Percentiles rank a stretch among this genome's conserved stretches.
Conservation (phyloP, 2,329 filamentous ascomycete genomes). For the Ploettnerulaceae sp. region DNA sequence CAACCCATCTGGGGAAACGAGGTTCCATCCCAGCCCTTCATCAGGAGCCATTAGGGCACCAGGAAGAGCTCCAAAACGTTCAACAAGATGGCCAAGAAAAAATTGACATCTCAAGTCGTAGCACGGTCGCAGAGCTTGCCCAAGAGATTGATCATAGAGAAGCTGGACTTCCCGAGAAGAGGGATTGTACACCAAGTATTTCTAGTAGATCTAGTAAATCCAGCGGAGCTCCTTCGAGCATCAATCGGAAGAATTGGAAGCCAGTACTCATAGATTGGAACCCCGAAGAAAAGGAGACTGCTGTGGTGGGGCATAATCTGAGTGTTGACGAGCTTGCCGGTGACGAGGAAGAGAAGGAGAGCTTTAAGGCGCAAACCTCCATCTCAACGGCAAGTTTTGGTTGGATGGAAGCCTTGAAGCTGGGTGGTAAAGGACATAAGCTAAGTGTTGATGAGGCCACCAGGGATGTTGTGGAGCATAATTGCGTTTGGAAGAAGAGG, state of each 20-base stretch:
- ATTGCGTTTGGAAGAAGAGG: slow-evolving; percentile 25
- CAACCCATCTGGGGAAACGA: slow-evolving; percentile 8
- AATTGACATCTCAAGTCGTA: neutral
- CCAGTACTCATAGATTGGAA: slow-evolving; percentile 13
- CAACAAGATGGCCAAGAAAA: slow-evolving; percentile 9
- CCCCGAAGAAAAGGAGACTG: neutral
- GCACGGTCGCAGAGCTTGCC: slow-evolving; percentile 3
- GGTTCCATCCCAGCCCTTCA: slow-evolving; percentile 12
- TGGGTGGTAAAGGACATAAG: neutral
- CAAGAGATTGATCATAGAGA: neutral
- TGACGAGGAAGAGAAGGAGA: neutral
- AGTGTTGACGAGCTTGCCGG: slow-evolving; percentile 3
- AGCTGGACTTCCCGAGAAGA: neutral
- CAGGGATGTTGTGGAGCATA: slow-evolving; percentile 9
- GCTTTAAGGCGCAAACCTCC: neutral
- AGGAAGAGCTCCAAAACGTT: slow-evolving; percentile 15
- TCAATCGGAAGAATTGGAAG: slow-evolving; percentile 10
- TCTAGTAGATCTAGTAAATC: neutral
- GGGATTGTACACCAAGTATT: neutral
- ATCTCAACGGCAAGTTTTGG: neutral
- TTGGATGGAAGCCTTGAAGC: neutral
- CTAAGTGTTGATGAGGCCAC: slow-evolving; percentile 4
- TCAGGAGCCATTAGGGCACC: slow-evolving; percentile 14
- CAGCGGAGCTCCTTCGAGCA: neutral
- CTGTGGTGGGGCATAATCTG: slow-evolving; percentile 8